These are phyloP conservation scores for Tuber calosporum DNA, from an alignment of 495 filamentous ascomycete species.

Conservation along the genomic window DNA sequence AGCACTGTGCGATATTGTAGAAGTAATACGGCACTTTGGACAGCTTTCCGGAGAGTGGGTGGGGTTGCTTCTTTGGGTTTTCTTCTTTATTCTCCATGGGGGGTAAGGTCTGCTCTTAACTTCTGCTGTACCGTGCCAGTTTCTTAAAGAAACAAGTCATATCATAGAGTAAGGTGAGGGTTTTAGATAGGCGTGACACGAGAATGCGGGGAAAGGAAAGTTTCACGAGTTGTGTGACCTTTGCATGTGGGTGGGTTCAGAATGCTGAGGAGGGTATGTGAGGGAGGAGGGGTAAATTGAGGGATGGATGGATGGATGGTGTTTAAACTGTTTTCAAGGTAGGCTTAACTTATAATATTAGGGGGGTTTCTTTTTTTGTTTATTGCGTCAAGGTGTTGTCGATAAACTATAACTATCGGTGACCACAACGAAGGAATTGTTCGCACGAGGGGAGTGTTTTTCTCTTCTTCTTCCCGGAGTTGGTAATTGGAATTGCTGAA, in stretches of 20 bases:
- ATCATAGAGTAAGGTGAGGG: not conserved
- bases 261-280: not conserved
- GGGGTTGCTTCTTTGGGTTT: too few relatives aligned
- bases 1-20: too few relatives aligned
- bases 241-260: not conserved
- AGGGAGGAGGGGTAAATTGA: not conserved
- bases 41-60: too few relatives aligned
- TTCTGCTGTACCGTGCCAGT: too few relatives aligned
- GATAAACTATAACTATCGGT: not conserved
- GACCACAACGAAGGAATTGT: not conserved
- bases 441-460: not conserved
- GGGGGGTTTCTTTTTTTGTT: not conserved
- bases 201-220: not conserved
- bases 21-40: too few relatives aligned
- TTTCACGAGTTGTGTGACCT: not conserved
- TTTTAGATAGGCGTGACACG: not conserved
- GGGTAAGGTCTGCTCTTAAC: too few relatives aligned
- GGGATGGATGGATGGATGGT: not conserved
- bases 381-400: not conserved
- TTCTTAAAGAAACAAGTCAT: not conserved
- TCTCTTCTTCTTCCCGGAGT: not conserved
- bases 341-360: not conserved
- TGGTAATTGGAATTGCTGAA: not conserved
- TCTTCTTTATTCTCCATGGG: too few relatives aligned
- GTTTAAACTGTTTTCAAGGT: not conserved